Conservation (phyloP, 2,329 filamentous ascomycete genomes). For the Apiospora kogelbergensis region DNA sequence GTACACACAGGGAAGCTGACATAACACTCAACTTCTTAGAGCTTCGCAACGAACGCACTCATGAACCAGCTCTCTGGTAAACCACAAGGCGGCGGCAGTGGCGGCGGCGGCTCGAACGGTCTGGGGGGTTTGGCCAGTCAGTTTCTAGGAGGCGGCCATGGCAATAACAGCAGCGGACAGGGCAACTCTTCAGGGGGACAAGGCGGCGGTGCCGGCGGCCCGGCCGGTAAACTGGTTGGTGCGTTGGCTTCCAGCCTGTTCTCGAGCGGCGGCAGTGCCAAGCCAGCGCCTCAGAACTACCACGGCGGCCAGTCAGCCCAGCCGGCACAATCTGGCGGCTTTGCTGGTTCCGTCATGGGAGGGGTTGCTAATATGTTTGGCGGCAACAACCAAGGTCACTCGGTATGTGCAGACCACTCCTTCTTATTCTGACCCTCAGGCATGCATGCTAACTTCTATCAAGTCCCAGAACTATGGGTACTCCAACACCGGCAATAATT, state of each 20-base stretch:
- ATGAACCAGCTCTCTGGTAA: slow-evolving; percentile 44
- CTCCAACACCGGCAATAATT: slow-evolving; percentile 49
- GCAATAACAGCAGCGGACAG: slow-evolving; percentile 24
- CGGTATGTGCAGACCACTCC: slow-evolving; percentile 31
- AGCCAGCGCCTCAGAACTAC: slow-evolving; percentile 49
- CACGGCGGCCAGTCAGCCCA: slow-evolving; percentile 44
- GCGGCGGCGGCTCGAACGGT: slow-evolving; percentile 37
- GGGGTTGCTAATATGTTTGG: slow-evolving; percentile 55
- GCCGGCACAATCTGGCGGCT: slow-evolving; percentile 43
- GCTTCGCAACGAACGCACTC: slow-evolving; percentile 61
- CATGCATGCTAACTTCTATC: neutral
- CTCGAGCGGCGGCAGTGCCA: slow-evolving; percentile 41
- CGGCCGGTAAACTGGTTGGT: slow-evolving; percentile 55
- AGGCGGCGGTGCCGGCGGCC: slow-evolving; percentile 22
- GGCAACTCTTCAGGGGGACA: slow-evolving; percentile 19
- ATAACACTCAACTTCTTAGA: slow-evolving; percentile 37
- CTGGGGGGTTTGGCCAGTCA: slow-evolving; percentile 48
- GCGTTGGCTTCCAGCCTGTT: slow-evolving; percentile 57
- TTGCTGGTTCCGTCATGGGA: slow-evolving; percentile 55
- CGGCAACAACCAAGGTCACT: slow-evolving; percentile 42
- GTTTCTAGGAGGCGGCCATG: slow-evolving; percentile 34
- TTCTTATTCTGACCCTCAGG: neutral
- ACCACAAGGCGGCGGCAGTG: slow-evolving; percentile 26
- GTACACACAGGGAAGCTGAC: slow-evolving; percentile 22
- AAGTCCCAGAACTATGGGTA: slow-evolving; percentile 63